Conservation (phyloP, 2,329 filamentous ascomycete species). For the Neocucurbitaria cava region DNA sequence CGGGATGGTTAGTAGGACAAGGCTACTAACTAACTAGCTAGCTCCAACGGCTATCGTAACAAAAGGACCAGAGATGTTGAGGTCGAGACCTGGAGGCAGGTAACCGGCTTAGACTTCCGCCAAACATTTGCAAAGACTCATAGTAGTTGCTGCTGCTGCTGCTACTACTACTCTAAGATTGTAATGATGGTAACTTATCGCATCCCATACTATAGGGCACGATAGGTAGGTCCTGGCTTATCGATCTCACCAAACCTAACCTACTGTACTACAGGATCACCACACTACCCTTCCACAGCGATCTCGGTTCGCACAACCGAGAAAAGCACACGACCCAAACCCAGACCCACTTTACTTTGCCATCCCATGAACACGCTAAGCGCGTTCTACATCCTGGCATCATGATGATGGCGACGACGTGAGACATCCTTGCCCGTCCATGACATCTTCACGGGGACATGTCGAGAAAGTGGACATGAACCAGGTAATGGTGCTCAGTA, state of each 20-base stretch:
- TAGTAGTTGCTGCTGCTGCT: no score
- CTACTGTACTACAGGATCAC: no score
- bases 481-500: neutral
- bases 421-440: slow-evolving; percentile 4
- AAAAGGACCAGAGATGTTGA: neutral
- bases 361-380: neutral
- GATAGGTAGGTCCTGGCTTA: no score
- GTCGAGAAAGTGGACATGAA: no score
- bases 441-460: neutral
- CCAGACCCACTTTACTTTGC: neutral
- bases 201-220: no score
- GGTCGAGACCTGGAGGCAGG: neutral
- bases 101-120: no score
- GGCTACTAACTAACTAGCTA: neutral
- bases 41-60: neutral
- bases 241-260: no score
- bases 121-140: no score
- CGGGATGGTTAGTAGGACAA: neutral
- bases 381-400: neutral
- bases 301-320: no score
- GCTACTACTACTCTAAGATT: no score
- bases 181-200: neutral
- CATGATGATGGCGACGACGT: neutral
- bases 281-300: no score
- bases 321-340: neutral